Evolutionary conservation across 805 yeast genomes (phyloP), one percentile per base, ranked within the genome.

Genomic region (Jamesozyma jinghongensis): DNA sequence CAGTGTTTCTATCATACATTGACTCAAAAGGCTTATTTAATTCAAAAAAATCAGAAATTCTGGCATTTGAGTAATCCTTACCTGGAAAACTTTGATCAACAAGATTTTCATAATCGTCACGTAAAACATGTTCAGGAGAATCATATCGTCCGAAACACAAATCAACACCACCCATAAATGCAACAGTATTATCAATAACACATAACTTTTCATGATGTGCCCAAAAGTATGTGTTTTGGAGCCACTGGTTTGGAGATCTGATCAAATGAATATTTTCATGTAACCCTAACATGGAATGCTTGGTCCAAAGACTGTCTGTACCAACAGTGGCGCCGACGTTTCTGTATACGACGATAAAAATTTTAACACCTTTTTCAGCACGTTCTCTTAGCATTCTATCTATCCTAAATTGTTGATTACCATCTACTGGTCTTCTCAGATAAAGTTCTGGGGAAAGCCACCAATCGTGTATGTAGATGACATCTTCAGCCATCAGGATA

Each of bases 181-280:
- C 94, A 34, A 87, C 73, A 0, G 88, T 80, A 49, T 85, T 85
- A 61, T 92, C 99, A 43, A 92, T 68, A 28, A 92, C 74, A 45
- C 88, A 78, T 42, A 92, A 61, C 56, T 92, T 92, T 56, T 92
- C 99, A 65, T 92, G 99, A 66, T 92, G 99, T 0, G 99, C 98
- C 98, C 98, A 92, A 59, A 92, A 94, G 54, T 79, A 83, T 0
- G 96, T 90, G 50, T 85, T 85, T 57, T 92, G 97, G 40, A 85
- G 65, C 58, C 92, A 75, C 59, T 92, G 99, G 52, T 92, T 88
- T 4, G 99, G 99, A 1, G 97, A 88, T 51, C 99, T 75, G 45
- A 92, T 74, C 12, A 90, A 87, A 61, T 85, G 90, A 38, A 92
- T 77, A 56, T 92, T 92, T 19, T 78, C 80, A 61, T 90, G 87